These are phyloP conservation scores for Pontederia crassipes DNA, from an alignment of 176 grass and related monocot genomes.

Conservation along the genomic window DNA sequence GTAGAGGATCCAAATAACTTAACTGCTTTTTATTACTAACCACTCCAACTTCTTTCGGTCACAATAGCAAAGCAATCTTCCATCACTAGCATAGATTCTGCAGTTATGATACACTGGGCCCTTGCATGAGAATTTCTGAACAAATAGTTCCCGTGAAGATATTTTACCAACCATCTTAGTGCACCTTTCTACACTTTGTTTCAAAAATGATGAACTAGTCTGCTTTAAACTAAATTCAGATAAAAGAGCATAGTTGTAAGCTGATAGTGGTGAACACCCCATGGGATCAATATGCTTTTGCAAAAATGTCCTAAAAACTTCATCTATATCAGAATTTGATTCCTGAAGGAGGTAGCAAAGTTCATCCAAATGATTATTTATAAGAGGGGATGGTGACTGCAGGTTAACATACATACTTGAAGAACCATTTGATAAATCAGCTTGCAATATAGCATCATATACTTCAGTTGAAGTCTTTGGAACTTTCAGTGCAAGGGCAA, in stretches of 20 bases:
- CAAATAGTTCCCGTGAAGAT: constrained; percentile 68
- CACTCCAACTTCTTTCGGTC: constrained; percentile 93
- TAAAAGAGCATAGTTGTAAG: constrained; percentile 70
- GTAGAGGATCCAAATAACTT: not conserved
- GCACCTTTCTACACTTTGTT: constrained; percentile 43
- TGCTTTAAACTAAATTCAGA: constrained; percentile 57
- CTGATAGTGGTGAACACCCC: constrained; percentile 55
- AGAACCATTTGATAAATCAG: constrained; percentile 25
- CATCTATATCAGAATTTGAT: constrained; percentile 32
- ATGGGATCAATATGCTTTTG: constrained; percentile 48
- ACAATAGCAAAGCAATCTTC: constrained; percentile 93
- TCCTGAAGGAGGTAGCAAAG: constrained; percentile 42
- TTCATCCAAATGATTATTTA: constrained; percentile 60
- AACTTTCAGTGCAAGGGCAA: constrained; percentile 49
- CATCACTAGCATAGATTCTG: constrained; percentile 93
- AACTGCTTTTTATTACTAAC: constrained; percentile 40
- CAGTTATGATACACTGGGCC: constrained; percentile 96
- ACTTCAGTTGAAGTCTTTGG: constrained; percentile 54
- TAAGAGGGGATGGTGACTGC: constrained; percentile 45
- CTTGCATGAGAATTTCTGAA: constrained; percentile 94
- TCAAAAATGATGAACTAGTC: constrained; percentile 44
- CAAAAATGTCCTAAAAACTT: constrained; percentile 52
- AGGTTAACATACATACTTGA: constrained; percentile 29
- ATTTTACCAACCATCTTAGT: constrained; percentile 38
- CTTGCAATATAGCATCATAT: constrained; percentile 55